A percentile compares a stretch with the other conserved stretches of the same genome.
phyloP scores from a whole-genome alignment of 2,329 filamentous ascomycete genomes.

The Helicocarpus griseus region DNA sequence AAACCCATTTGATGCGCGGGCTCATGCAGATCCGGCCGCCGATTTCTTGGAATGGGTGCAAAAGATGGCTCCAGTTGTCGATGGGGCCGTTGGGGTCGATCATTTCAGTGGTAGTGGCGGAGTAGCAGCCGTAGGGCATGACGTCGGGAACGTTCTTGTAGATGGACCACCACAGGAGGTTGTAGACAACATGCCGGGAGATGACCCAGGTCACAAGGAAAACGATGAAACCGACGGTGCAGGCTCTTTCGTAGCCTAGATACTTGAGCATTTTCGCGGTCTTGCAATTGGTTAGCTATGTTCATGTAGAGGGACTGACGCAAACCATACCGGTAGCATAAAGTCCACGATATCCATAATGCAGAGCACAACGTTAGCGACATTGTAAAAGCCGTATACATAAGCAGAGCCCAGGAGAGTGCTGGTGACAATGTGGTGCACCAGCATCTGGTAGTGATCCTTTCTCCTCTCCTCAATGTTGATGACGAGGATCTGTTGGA shows the following conservation, averaged over 20 bases:
- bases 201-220: constrained; percentile 82
- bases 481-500: constrained; percentile 89
- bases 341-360: constrained; percentile 93
- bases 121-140: constrained; percentile 64
- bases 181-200: constrained; percentile 72
- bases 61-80: constrained; percentile 48
- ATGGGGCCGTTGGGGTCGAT: constrained; percentile 21
- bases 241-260: constrained; percentile 61
- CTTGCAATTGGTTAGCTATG: constrained; percentile 34
- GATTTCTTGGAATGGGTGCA: constrained; percentile 64
- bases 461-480: constrained; percentile 91
- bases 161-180: constrained; percentile 72
- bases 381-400: constrained; percentile 73
- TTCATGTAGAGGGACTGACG: neutral
- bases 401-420: constrained; percentile 73
- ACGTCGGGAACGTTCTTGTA: constrained; percentile 54
- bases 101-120: constrained; percentile 28
- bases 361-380: constrained; percentile 79
- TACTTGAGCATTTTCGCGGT: constrained; percentile 92
- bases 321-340: constrained; percentile 65
- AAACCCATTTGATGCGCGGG: constrained; percentile 60
- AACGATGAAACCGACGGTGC: constrained; percentile 72
- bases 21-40: constrained; percentile 74
- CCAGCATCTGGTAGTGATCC: constrained; percentile 93
- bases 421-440: constrained; percentile 85